Evolutionary conservation across 257 asterid genomes (phyloP).

Genomic region (Voacanga thouarsii): DNA sequence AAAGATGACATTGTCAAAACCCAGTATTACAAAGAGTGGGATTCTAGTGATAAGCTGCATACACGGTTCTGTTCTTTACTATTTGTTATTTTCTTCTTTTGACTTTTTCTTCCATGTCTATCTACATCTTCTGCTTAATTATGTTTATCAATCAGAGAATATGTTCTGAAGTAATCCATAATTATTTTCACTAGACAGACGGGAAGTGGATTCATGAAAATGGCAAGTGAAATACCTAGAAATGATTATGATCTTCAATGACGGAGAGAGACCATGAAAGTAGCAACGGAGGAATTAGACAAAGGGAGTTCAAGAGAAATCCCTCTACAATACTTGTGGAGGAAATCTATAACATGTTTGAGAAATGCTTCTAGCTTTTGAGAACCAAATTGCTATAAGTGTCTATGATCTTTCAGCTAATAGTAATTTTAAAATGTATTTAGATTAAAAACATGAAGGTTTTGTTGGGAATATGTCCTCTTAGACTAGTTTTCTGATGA

Average conservation of each 20-base stretch:
- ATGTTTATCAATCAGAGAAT: neutral
- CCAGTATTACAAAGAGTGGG: constrained; percentile 35
- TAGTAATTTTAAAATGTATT: too few species aligned
- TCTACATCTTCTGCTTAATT: neutral
- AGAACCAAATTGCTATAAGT: too few species aligned
- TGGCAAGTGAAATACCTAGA: constrained; percentile 10
- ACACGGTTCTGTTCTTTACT: constrained; percentile 24
- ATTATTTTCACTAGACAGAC: constrained; percentile 27
- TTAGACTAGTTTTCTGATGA: too few species aligned
- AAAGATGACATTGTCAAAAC: constrained; percentile 45
- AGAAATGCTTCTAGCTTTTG: too few species aligned
- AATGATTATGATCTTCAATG: constrained; percentile 23
- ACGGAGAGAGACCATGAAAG: constrained; percentile 14
- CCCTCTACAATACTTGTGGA: constrained; percentile 47
- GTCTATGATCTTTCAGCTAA: too few species aligned
- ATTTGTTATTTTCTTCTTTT: neutral
- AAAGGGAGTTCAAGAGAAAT: constrained; percentile 28
- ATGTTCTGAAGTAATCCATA: neutral
- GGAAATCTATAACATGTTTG: too few species aligned
- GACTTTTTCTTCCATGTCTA: neutral
- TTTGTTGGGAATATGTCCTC: too few species aligned
- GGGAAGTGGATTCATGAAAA: constrained; percentile 44
- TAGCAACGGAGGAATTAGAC: constrained; percentile 9
- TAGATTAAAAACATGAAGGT: too few species aligned
- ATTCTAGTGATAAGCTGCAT: constrained; percentile 41